phyloP scores from a whole-genome alignment of 108 stramenopile species.

The Nitzschia palea region DNA sequence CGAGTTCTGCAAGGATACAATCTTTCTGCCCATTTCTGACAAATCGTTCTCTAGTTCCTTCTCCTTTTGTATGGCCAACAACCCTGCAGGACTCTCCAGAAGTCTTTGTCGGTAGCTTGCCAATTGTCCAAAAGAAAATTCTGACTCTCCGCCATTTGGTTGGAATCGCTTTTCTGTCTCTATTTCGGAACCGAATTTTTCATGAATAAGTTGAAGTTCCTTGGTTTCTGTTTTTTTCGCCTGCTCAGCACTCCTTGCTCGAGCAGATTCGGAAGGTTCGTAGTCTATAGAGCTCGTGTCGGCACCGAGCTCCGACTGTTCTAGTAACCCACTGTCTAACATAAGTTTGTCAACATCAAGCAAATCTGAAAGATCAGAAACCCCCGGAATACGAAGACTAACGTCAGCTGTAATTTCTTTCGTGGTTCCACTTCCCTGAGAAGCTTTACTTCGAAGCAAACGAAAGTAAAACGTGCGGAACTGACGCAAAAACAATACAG shows the following conservation, averaged over 20 bases:
- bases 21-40: slow-evolving; percentile 62
- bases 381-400: slow-evolving; percentile 62
- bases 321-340: slow-evolving; percentile 80
- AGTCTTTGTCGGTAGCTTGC: slow-evolving; percentile 63
- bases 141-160: not conserved
- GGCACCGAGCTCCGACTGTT: slow-evolving; percentile 69
- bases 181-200: slow-evolving; percentile 26
- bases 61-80: slow-evolving; percentile 66
- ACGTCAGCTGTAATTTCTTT: slow-evolving; percentile 46
- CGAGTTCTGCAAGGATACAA: slow-evolving; percentile 71
- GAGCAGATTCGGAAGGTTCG: slow-evolving; percentile 17
- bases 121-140: slow-evolving; percentile 44
- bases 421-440: slow-evolving; percentile 60
- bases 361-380: slow-evolving; percentile 71
- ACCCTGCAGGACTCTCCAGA: slow-evolving; percentile 64
- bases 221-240: slow-evolving; percentile 18
- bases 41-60: slow-evolving; percentile 69
- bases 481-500: slow-evolving; percentile 81
- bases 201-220: slow-evolving; percentile 14
- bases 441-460: slow-evolving; percentile 64
- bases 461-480: slow-evolving; percentile 80
- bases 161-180: slow-evolving; percentile 15
- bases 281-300: slow-evolving; percentile 45
- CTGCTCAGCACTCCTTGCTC: slow-evolving; percentile 17
- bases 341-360: slow-evolving; percentile 79